Base-by-base conservation (phyloP, 2,329 filamentous ascomycete genomes). In the Madurella mycetomatis region DNA sequence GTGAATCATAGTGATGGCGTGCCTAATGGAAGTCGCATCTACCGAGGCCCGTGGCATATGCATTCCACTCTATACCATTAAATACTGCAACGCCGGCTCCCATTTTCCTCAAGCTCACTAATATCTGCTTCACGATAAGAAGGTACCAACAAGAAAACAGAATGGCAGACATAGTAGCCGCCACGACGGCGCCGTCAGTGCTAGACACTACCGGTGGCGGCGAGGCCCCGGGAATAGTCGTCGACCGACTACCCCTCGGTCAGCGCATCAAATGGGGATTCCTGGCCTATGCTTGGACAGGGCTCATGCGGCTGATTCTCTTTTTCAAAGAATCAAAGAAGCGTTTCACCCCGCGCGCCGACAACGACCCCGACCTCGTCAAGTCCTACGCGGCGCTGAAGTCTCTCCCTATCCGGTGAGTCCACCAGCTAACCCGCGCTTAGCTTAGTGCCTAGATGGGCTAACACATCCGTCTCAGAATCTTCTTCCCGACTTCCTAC, bases 401-500 rank as follows among this genome's bases (percentile, higher is more conserved):
- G 30, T 30, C 47, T 9, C 54, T 64, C 1, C 41, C 58, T 1
- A 31, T 64, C 47, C 58, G 62, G 58, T 60, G 31, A 41, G 48
- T 49, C 7, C 25, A 25, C 4, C 7, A 3, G 25, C 3, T 3
- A 25, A 7, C 3, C 25, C 7, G 4, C 7, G 25, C 3, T 7
- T 25, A 25, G 25, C n/a, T 25, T 25, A 25, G 25, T 25, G 25
- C 42, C 8, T 11, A 41, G 15, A 41, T 3, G 1, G n/a, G 15
- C 47, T 49, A 18, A 47, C 18, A 1, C 19, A 19, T n/a, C 4
- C 43, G 25, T 5, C 11, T 9, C 18, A 69, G 70, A 43, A 65
- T 78, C 51, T 78, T 76, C 65, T 70, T 71, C 43, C 75, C 76
- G 1, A 60, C 62, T 1, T 60, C 58, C 37, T 67, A 72, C 57